Percentiles rank a stretch among this genome's conserved stretches.
These are phyloP conservation scores for Sclerotiophoma versabilis DNA, from an alignment of 2,329 filamentous ascomycete genomes.

Conservation along the genomic window DNA sequence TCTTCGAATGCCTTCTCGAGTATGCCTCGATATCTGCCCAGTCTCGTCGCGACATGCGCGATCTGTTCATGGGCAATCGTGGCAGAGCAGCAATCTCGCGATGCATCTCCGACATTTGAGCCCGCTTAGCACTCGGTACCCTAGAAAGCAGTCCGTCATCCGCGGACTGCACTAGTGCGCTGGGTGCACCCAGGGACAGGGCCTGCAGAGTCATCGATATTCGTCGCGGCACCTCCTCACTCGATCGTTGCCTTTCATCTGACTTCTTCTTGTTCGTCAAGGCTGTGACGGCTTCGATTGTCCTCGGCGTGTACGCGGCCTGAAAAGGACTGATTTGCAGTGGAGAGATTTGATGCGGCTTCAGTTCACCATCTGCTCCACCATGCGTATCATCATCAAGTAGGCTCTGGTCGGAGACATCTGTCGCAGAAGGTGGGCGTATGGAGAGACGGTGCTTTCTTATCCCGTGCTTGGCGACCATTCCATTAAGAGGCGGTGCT, in stretches of 20 bases:
- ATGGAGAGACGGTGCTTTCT: constrained; percentile 25
- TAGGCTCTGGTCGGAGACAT: constrained; percentile 11
- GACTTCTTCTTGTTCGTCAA: constrained; percentile 24
- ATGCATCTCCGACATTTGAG: constrained; percentile 38
- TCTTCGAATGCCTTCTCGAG: constrained; percentile 35
- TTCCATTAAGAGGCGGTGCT: constrained; percentile 13
- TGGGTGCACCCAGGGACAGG: constrained; percentile 28
- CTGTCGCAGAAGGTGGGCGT: constrained; percentile 16
- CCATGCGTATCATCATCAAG: constrained; percentile 19
- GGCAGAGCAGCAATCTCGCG: constrained; percentile 42
- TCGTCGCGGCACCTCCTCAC: constrained; percentile 36
- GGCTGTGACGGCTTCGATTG: constrained; percentile 17
- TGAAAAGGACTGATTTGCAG: constrained; percentile 28
- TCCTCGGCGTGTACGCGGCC: constrained; percentile 22
- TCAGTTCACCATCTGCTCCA: constrained; percentile 10
- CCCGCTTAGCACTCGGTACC: constrained; percentile 23
- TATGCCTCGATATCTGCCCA: constrained; percentile 46
- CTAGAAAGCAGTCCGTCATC: constrained; percentile 14
- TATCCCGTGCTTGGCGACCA: constrained; percentile 7
- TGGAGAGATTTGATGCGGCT: constrained; percentile 18
- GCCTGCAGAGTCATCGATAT: constrained; percentile 31
- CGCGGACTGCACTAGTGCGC: constrained; percentile 4
- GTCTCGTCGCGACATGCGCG: constrained; percentile 44
- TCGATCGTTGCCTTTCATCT: constrained; percentile 27
- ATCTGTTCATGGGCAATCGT: constrained; percentile 36